Conservation (phyloP, 768 basidiomycete species). For the Glaciozyma antarctica region DNA sequence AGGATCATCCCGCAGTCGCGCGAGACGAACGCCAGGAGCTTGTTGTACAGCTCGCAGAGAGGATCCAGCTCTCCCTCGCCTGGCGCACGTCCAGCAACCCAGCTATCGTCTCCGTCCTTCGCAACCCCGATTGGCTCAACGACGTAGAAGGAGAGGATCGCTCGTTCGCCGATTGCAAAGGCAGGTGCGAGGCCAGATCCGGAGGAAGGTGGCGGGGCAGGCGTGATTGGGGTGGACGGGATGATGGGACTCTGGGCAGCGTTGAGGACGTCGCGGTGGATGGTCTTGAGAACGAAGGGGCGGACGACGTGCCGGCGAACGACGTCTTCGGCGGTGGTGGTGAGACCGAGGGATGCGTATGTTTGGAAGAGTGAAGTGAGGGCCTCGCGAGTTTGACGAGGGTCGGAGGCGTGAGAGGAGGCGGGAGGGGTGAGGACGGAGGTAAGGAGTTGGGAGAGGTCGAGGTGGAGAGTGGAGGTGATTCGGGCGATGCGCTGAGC, state of each 20-base stretch:
- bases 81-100: not conserved
- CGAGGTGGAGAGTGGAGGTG: conserved; percentile 70
- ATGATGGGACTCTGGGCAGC: not conserved
- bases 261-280: conserved; percentile 28
- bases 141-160: conserved; percentile 14
- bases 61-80: conserved; percentile 56
- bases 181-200: not conserved
- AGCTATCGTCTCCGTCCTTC: not conserved
- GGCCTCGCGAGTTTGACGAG: conserved; percentile 40
- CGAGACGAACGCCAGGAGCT: conserved; percentile 68
- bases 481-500: conserved; percentile 71
- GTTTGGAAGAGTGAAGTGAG: conserved; percentile 67
- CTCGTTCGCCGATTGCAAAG: not conserved
- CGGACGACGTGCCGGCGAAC: conserved; percentile 61
- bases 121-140: conserved; percentile 10
- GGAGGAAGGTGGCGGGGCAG: not conserved
- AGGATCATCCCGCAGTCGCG: conserved; percentile 64
- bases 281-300: conserved; percentile 57
- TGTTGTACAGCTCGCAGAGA: conserved; percentile 68
- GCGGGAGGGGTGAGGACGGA: conserved; percentile 49
- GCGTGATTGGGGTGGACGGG: conserved; percentile 4
- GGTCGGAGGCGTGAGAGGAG: conserved; percentile 2
- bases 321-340: conserved; percentile 82
- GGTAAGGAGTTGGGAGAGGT: conserved; percentile 73
- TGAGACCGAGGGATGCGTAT: conserved; percentile 65